Base-by-base conservation (phyloP, 2,329 filamentous ascomycete genomes). In the Penicillium griseofulvum region DNA sequence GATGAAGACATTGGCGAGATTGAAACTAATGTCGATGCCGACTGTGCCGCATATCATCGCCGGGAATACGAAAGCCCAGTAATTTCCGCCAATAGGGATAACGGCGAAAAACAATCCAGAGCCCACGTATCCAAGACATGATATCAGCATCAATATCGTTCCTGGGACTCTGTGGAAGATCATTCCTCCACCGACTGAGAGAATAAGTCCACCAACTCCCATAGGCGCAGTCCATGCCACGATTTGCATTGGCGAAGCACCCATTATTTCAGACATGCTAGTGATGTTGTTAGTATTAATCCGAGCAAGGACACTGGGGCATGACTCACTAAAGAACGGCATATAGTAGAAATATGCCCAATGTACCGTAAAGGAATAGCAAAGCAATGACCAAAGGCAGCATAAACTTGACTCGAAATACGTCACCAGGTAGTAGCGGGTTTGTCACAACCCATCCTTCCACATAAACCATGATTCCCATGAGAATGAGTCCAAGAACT, bases 51-150 rank as follows among this genome's bases (percentile, higher is more conserved):
- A 83, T 4, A 82, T 73, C 76, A 79, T 81, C 1, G 73, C 56
- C 38, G 88, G 87, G 65, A 92, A 90, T 22, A 90, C 79, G 65
- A 83, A 91, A 0, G 86, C 82, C 89, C 89, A 93, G 77, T 88
- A 88, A 42, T 76, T 81, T 0, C 77, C 80, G 2, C 77, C 73
- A 1, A 74, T 67, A 0, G 87, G 87, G 17, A 86, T 80, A 11
- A 88, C 65, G 8, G 87, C 86, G 59, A 89, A 87, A 1, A 90
- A 76, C 0, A 90, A 71, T 0, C 79, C 80, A 2, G 81, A 78
- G 5, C 83, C 68, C 4, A 89, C 67, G 62, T 82, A 87, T 1
- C 85, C 86, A 0, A 82, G 59, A 3, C 80, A 80, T 1, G 87
- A 86, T 33, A 89, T 78, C 48, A 86, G 67, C 58, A 90, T 78